Conservation (phyloP, 129 eudicot species). For the Scalesia atractyloides region DNA sequence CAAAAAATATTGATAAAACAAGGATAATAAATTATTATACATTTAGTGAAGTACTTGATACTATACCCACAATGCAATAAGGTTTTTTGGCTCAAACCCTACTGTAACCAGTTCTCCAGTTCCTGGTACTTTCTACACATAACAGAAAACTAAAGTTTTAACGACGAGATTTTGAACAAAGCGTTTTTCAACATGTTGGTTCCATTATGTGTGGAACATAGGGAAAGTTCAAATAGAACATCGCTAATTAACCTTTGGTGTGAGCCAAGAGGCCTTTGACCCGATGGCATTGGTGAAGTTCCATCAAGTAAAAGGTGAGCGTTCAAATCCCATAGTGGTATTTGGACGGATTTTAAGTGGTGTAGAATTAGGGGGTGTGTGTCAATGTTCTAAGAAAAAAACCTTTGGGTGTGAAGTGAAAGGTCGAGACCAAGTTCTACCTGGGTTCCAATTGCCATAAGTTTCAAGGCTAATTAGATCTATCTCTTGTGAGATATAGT, state of each 20-base stretch:
- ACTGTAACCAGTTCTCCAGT: slow-evolving; percentile 30
- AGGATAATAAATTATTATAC: background rate
- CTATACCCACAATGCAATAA: slow-evolving; percentile 32
- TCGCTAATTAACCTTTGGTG: slow-evolving; percentile 23
- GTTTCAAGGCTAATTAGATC: slow-evolving; percentile 29
- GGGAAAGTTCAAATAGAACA: background rate
- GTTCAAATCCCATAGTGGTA: no score
- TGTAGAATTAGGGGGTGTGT: no score
- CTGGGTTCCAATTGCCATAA: slow-evolving; percentile 27
- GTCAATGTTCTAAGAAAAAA: background rate
- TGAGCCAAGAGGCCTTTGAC: no score
- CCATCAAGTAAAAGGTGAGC: no score
- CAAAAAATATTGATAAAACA: background rate
- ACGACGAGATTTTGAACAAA: background rate
- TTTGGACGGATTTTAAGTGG: no score
- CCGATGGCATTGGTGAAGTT: no score
- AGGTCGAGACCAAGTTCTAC: slow-evolving; percentile 32
- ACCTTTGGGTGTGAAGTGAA: slow-evolving; percentile 45
- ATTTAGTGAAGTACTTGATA: slow-evolving; percentile 33
- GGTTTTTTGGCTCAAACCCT: slow-evolving; percentile 35
- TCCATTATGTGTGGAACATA: background rate
- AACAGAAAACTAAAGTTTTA: background rate
- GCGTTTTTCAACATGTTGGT: background rate
- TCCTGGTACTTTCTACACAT: slow-evolving; percentile 37
- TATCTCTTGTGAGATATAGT: slow-evolving; percentile 36